Evolutionary conservation across 768 basidiomycete genomes (phyloP).

Genomic region (Macrolepiota dolichaula): DNA sequence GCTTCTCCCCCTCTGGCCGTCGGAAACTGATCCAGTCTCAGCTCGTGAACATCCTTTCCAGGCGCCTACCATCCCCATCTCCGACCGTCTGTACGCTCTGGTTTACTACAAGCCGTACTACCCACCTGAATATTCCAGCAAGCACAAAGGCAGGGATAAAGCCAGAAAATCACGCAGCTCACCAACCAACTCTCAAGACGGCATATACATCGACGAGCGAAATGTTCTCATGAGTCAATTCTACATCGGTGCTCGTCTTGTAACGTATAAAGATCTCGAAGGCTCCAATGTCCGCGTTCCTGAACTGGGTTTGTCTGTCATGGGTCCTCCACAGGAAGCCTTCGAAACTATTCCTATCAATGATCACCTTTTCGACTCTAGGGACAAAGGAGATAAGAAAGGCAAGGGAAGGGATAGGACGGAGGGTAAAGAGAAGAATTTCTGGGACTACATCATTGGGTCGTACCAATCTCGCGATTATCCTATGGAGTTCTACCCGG

Average conservation of each 20-base stretch:
- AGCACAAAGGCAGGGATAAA: conserved; percentile 29
- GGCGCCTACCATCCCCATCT: conserved; percentile 38
- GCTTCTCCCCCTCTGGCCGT: conserved; percentile 83
- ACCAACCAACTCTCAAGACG: conserved; percentile 34
- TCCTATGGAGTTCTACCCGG: conserved; percentile 77
- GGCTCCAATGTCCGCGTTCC: conserved; percentile 74
- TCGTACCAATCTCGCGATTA: conserved; percentile 56
- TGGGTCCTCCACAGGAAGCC: conserved; percentile 54
- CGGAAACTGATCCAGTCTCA: conserved; percentile 56
- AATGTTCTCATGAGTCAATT: conserved; percentile 60
- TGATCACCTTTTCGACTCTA: background rate
- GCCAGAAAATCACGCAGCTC: conserved; percentile 43
- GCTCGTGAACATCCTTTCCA: conserved; percentile 25
- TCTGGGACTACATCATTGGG: conserved; percentile 49
- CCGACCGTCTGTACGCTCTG: conserved; percentile 67
- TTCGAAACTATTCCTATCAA: conserved; percentile 41
- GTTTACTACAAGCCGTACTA: conserved; percentile 64
- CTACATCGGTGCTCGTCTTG: conserved; percentile 70
- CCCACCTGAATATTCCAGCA: conserved; percentile 15
- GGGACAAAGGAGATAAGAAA: conserved; percentile 4
- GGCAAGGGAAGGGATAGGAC: conserved; percentile 14
- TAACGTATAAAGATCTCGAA: conserved; percentile 69
- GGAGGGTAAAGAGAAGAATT: background rate
- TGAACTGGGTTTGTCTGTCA: conserved; percentile 64
- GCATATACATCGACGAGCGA: conserved; percentile 31